These are phyloP conservation scores for Teunomyces stri DNA, from an alignment of 805 yeast genomes.

Conservation along the genomic window DNA sequence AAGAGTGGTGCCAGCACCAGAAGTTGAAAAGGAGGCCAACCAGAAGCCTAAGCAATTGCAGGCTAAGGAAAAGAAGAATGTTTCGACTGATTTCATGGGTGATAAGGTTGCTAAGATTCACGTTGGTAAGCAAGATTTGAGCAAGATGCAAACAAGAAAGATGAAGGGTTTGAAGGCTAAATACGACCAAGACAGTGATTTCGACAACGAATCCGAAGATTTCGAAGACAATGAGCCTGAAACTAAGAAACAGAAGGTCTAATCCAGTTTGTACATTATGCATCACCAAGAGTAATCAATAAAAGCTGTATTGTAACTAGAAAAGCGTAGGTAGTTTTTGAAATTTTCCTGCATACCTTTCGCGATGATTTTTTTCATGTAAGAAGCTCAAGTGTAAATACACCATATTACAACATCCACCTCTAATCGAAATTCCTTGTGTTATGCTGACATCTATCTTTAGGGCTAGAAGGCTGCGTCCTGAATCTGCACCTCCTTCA, in stretches of 20 bases:
- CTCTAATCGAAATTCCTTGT: background rate
- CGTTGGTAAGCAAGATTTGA: conserved; percentile 91
- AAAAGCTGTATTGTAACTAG: background rate
- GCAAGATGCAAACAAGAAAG: conserved; percentile 90
- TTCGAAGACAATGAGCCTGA: conserved; percentile 21
- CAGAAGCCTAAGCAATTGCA: conserved; percentile 78
- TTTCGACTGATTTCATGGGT: conserved; percentile 84
- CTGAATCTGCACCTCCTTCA: conserved; percentile 1
- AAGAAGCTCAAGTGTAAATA: background rate
- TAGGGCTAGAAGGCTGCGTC: conserved; percentile 7
- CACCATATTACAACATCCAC: background rate
- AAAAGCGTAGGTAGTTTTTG: too few species aligned
- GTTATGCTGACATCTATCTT: conserved; percentile 6
- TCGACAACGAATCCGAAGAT: conserved; percentile 48
- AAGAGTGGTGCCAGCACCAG: conserved; percentile 76
- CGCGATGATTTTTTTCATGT: conserved; percentile 3
- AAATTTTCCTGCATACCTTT: background rate
- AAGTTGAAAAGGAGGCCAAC: conserved; percentile 85
- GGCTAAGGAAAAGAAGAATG: conserved; percentile 82
- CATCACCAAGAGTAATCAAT: background rate
- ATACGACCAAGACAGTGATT: conserved; percentile 73
- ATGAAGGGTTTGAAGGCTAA: conserved; percentile 94
- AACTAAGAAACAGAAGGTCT: conserved; percentile 32
- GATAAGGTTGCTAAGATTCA: conserved; percentile 96
- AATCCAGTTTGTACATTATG: conserved; percentile 5